Evolutionary conservation across 202 grass and related monocot genomes (phyloP), one percentile per base, ranked within the genome.

Genomic region (Elaeis oleifera): DNA sequence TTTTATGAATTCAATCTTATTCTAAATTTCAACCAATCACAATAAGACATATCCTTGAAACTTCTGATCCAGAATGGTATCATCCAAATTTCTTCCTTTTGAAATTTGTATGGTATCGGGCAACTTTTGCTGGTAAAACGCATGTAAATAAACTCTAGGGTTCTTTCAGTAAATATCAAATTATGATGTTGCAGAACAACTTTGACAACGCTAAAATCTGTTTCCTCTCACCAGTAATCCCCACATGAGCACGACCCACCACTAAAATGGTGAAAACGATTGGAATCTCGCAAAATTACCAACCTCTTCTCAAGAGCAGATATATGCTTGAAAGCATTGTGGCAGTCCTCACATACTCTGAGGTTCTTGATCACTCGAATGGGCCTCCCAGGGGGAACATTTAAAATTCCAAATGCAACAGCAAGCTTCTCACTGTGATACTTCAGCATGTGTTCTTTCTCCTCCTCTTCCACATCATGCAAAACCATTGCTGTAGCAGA

Each of bases 401-500:
- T 89, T 51, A 97, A 66, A 77, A 97, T 89, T 50, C 92, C 92
- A 68, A 91, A 97, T 74, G 88, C 88, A 58, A 84, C 84, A 50
- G 82, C 92, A 53, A 97, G 70, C 78, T 85, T 97, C 62, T 97
- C 84, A 3, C 84, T 97, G 50, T 92, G 92, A 58, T 89, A 91
- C 48, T 85, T 86, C 49, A 97, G 82, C 79, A 91, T 81, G 66
- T 97, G 68, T 16, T 86, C 87, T 61, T 97, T 97, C 71, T 97
- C 92, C 79, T 97, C 92, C 61, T 97, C 92, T 62, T 92, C 88
- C 64, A 92, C 81, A 64, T 97, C 92, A 92, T 89, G 92, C 80
- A 97, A 86, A 73, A 92, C 79, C 71, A 85, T 92, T 39, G 86
- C 84, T 68, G 82, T 89, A 72, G 81, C 74, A 13, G 92, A 97